Evolutionary conservation across 2,329 filamentous ascomycete genomes (phyloP).

Genomic region (Hymenoscyphus occultus): DNA sequence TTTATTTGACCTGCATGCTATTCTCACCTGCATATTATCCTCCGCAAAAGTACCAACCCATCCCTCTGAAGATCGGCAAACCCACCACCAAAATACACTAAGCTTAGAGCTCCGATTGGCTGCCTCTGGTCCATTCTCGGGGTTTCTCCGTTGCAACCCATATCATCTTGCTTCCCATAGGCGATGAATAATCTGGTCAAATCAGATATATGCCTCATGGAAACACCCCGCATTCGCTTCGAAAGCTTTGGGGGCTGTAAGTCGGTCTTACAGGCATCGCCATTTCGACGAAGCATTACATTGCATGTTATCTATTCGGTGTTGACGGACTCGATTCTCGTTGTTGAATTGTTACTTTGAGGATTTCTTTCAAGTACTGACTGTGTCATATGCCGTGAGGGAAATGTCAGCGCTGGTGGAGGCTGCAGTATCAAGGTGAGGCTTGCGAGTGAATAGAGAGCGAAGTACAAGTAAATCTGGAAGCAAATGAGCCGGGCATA

Average conservation of each 20-base stretch:
- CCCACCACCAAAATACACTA: not conserved
- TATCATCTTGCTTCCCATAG: no score
- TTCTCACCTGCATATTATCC: not conserved
- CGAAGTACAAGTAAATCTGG: not conserved
- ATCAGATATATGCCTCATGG: slow-evolving; percentile 11
- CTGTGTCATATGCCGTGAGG: not conserved
- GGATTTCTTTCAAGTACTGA: no score
- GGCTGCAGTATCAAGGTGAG: not conserved
- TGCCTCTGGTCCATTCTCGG: not conserved
- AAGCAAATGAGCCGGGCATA: no score
- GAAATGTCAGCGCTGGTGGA: not conserved
- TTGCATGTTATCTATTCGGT: not conserved
- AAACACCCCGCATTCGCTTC: slow-evolving; percentile 3
- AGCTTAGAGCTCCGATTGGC: not conserved
- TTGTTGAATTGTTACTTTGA: not conserved
- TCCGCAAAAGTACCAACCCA: no score
- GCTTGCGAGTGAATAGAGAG: not conserved
- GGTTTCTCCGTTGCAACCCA: not conserved
- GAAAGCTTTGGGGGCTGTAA: not conserved
- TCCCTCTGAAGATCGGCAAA: no score
- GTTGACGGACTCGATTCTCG: not conserved
- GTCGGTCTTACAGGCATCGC: not conserved
- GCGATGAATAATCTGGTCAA: slow-evolving; percentile 1
- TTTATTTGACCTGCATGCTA: slow-evolving; percentile 1
- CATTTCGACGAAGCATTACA: not conserved